Percentiles rank a stretch among this genome's conserved stretches.
Evolutionary conservation across 2,329 filamentous ascomycete genomes (phyloP).

Genomic region (Trichoderma afroharzianum): DNA sequence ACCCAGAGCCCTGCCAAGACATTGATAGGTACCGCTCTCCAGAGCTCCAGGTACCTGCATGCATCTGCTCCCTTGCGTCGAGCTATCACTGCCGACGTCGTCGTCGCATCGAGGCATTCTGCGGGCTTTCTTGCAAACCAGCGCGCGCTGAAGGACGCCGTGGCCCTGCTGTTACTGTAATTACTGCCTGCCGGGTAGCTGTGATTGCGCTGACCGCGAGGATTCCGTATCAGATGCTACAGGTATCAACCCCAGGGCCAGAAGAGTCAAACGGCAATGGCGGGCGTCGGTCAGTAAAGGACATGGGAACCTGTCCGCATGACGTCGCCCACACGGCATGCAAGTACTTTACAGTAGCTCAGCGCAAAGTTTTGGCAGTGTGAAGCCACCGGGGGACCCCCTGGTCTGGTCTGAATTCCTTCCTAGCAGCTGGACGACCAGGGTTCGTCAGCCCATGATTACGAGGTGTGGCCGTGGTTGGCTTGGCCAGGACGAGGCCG

Average conservation of each 20-base stretch:
- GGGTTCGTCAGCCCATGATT: conserved; percentile 12
- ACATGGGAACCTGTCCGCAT: neutral
- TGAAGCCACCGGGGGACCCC: conserved; percentile 1
- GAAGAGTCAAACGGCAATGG: neutral
- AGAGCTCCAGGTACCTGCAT: neutral
- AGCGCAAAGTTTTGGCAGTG: conserved; percentile 10
- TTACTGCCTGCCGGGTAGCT: conserved; percentile 5
- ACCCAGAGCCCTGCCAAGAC: neutral
- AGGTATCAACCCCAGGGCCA: neutral
- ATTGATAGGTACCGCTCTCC: neutral
- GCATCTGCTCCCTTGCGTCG: neutral
- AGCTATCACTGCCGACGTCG: neutral
- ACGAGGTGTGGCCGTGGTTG: conserved; percentile 6
- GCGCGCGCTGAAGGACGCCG: neutral
- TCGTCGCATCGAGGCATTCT: conserved; percentile 1
- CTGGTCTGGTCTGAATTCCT: neutral
- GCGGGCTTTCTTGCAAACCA: neutral
- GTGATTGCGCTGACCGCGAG: neutral
- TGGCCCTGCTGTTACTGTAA: neutral
- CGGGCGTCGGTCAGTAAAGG: neutral
- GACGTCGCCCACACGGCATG: conserved; percentile 2
- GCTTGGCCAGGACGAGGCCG: neutral
- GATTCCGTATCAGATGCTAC: neutral
- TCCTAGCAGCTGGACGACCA: neutral
- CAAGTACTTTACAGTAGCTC: neutral